Percentiles rank a stretch among this genome's conserved stretches.
These are phyloP conservation scores for Phytophthora pseudosyringae DNA, from an alignment of 352 stramenopile species.

Conservation along the genomic window DNA sequence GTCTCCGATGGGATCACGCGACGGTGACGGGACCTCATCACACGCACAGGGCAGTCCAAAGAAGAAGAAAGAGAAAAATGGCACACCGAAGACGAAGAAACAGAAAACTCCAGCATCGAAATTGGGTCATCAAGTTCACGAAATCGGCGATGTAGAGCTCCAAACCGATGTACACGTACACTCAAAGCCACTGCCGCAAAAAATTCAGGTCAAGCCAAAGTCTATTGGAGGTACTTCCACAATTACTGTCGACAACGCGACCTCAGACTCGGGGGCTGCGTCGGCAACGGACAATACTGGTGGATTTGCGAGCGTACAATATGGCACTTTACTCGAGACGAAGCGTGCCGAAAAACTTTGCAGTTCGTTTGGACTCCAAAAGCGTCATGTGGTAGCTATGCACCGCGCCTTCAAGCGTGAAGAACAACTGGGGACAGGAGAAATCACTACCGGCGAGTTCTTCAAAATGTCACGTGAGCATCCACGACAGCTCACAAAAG, in stretches of 20 bases:
- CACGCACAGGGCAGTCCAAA: background rate
- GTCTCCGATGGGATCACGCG: too few species aligned
- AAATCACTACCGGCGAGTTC: constrained; percentile 72
- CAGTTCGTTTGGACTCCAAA: constrained; percentile 51
- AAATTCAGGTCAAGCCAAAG: constrained; percentile 26
- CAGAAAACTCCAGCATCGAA: background rate
- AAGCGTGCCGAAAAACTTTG: constrained; percentile 56
- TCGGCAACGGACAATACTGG: background rate
- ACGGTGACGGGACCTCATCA: too few species aligned
- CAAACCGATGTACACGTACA: background rate
- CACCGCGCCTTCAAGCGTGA: constrained; percentile 48
- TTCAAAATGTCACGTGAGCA: constrained; percentile 61
- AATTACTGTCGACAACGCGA: background rate
- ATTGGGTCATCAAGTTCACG: background rate
- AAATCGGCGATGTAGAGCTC: background rate
- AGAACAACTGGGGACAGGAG: constrained; percentile 50
- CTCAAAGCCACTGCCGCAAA: background rate
- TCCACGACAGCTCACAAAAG: constrained; percentile 58
- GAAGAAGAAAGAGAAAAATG: constrained; percentile 1
- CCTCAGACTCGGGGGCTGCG: background rate
- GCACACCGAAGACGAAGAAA: constrained; percentile 1
- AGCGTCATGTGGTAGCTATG: constrained; percentile 49
- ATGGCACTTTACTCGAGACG: constrained; percentile 55
- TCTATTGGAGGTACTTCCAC: constrained; percentile 4
- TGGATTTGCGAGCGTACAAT: constrained; percentile 52